These are phyloP conservation scores for Tetrahymena malaccensis DNA, from an alignment of 73 alveolate species.

Conservation along the genomic window DNA sequence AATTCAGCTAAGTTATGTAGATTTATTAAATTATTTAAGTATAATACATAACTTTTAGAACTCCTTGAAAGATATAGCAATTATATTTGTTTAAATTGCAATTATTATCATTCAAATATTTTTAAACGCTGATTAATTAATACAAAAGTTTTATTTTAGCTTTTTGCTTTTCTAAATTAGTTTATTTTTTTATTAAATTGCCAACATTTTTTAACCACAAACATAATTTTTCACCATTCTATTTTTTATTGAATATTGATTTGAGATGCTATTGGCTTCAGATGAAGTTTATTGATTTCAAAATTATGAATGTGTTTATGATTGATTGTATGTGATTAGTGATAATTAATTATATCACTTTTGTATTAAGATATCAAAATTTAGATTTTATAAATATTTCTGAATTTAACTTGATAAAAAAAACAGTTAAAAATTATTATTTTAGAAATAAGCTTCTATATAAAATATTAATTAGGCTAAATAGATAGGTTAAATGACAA, in stretches of 20 bases:
- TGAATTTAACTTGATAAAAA: background rate
- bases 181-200: background rate
- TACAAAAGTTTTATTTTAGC: background rate
- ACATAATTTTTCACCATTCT: background rate
- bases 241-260: no score
- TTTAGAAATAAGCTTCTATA: background rate
- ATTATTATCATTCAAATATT: background rate
- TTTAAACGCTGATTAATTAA: no score
- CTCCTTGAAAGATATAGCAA: background rate
- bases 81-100: no score
- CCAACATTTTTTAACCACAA: background rate
- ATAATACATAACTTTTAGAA: no score
- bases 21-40: no score
- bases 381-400: background rate
- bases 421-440: background rate
- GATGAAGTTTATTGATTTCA: background rate
- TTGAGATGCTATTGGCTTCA: background rate
- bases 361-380: background rate
- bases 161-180: background rate
- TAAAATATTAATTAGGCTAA: background rate
- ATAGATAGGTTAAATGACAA: background rate
- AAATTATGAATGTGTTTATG: no score
- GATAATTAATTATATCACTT: background rate
- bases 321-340: background rate
- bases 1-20: no score